phyloP scores from a whole-genome alignment of 2,329 filamentous ascomycete genomes.

The Fusarium aywerte region DNA sequence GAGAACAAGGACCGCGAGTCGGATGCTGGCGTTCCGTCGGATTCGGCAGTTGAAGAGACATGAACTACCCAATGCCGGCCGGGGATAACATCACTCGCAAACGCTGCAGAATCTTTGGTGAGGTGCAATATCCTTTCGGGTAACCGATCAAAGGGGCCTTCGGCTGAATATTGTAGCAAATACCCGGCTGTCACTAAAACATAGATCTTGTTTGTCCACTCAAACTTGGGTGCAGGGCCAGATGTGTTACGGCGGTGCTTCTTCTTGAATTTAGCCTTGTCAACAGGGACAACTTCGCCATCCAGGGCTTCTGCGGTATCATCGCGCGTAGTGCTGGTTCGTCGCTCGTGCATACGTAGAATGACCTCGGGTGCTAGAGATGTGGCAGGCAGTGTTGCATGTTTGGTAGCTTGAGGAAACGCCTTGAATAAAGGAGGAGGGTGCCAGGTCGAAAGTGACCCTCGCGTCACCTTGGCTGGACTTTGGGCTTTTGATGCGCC shows the following conservation, averaged over 20 bases:
- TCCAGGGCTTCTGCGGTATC: constrained; percentile 30
- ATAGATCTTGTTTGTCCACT: constrained; percentile 78
- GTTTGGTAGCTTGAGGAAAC: constrained; percentile 83
- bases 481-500: constrained; percentile 25
- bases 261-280: constrained; percentile 56
- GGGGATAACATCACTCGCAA: constrained; percentile 82
- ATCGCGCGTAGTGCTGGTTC: constrained; percentile 44
- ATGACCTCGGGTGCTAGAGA: constrained; percentile 75
- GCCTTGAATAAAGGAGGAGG: constrained; percentile 86
- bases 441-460: constrained; percentile 64
- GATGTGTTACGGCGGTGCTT: constrained; percentile 59
- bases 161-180: constrained; percentile 77
- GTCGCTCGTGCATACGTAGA: constrained; percentile 68
- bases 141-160: constrained; percentile 75
- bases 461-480: constrained; percentile 42
- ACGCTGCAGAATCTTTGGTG: constrained; percentile 79
- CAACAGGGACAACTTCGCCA: constrained; percentile 32
- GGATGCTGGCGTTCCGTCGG: constrained; percentile 62
- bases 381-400: constrained; percentile 75
- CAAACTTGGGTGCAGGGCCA: constrained; percentile 59
- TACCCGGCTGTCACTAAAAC: constrained; percentile 77
- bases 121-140: constrained; percentile 80
- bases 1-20: constrained; percentile 72
- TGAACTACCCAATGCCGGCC: constrained; percentile 84
- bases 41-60: constrained; percentile 73